A percentile compares a stretch with the other conserved stretches of the same genome.
phyloP scores from a whole-genome alignment of 345 rosid species.

The Eucalyptus pauciflora region DNA sequence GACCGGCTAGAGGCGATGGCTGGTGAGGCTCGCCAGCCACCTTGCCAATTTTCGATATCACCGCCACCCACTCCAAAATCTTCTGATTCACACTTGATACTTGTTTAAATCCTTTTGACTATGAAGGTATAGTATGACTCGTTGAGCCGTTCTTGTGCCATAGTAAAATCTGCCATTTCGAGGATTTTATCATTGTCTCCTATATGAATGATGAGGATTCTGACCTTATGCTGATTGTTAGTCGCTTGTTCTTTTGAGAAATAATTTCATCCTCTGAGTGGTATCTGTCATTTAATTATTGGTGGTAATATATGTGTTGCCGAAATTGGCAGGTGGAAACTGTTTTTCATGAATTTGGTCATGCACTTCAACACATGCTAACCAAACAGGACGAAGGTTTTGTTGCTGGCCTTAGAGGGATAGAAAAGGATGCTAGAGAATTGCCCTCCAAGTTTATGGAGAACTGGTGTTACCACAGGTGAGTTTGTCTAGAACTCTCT shows the following conservation, averaged over 20 bases:
- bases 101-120: not conserved
- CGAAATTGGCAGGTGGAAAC: slow-evolving; percentile 63
- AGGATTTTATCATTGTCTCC: not conserved
- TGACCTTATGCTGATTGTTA: not conserved
- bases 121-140: not conserved
- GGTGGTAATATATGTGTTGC: not conserved
- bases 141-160: not conserved
- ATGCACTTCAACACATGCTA: slow-evolving; percentile 93
- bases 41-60: no score
- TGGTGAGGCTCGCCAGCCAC: no score
- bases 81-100: not conserved
- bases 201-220: not conserved
- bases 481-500: not conserved
- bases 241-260: not conserved
- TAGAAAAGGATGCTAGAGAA: slow-evolving; percentile 93
- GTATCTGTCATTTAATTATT: not conserved
- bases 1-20: no score
- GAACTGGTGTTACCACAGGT: slow-evolving; percentile 98
- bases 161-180: not conserved
- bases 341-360: slow-evolving; percentile 96
- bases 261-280: not conserved
- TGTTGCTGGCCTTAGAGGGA: slow-evolving; percentile 73
- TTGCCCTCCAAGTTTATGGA: slow-evolving; percentile 91
- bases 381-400: slow-evolving; percentile 85
- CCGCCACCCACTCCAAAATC: not conserved